Evolutionary conservation across 768 basidiomycete genomes (phyloP).

Genomic region (Strobilomyces confusus): DNA sequence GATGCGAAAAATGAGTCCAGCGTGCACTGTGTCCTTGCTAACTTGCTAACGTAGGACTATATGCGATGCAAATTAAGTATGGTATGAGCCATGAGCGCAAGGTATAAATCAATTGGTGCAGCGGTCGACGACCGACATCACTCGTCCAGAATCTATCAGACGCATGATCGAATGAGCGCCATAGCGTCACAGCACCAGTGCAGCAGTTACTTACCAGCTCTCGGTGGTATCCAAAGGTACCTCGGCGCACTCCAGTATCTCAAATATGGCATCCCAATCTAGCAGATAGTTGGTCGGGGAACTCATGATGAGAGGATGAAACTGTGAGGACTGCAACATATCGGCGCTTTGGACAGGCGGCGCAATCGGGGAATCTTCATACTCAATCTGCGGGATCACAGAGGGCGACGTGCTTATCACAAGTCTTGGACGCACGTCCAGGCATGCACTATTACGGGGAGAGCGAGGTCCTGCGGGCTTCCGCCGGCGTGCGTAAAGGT

Average conservation of each 20-base stretch:
- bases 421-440: conserved; percentile 12
- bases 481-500: conserved; percentile 11
- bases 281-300: conserved; percentile 21
- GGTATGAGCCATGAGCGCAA: conserved; percentile 1
- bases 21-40: conserved; percentile 4
- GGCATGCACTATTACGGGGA: conserved; percentile 9
- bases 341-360: conserved; percentile 2
- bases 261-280: conserved; percentile 32
- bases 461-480: conserved; percentile 28
- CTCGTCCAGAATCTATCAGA: conserved; percentile 3
- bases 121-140: not conserved
- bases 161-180: not conserved
- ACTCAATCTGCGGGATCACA: conserved; percentile 3
- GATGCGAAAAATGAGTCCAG: not conserved
- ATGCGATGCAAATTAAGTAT: conserved; percentile 2
- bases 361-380: conserved; percentile 1
- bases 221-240: not conserved
- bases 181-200: not conserved
- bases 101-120: not conserved
- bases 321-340: not conserved
- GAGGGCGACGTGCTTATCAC: conserved; percentile 15
- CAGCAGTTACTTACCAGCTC: conserved; percentile 13
- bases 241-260: conserved; percentile 20
- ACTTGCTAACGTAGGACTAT: not conserved
- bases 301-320: not conserved